A percentile compares a stretch with the other conserved stretches of the same genome.
Evolutionary conservation across 345 rosid species (phyloP).

Genomic region (Draba incana): DNA sequence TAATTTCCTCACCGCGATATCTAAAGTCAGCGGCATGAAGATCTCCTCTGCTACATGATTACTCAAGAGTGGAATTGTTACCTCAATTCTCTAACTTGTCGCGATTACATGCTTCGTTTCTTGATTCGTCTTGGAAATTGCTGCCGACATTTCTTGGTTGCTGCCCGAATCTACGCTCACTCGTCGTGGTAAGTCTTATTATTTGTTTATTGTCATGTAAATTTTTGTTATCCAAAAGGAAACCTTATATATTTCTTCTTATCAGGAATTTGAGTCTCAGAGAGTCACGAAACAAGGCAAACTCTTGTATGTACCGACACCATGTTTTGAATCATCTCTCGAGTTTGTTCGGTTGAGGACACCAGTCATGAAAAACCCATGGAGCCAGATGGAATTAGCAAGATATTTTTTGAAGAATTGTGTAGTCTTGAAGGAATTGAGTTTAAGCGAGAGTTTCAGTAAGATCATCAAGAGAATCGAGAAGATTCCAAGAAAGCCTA

Average conservation of each 20-base stretch:
- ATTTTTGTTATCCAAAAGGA: neutral
- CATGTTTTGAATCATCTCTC: neutral
- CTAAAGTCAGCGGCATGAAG: neutral
- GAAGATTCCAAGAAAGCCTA: neutral
- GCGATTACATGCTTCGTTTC: neutral
- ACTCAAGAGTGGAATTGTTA: neutral
- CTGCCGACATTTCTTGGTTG: neutral
- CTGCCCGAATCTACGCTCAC: neutral
- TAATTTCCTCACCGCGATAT: neutral
- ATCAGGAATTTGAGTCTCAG: neutral
- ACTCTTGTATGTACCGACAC: too few species aligned
- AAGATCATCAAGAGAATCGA: neutral
- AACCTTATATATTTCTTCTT: neutral
- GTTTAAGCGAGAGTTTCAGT: neutral
- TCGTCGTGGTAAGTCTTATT: neutral
- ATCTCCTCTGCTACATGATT: conserved; percentile 2
- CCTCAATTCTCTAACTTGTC: conserved; percentile 1
- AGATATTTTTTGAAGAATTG: neutral
- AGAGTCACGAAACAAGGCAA: too few species aligned
- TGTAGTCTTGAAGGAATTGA: neutral
- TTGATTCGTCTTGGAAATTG: neutral
- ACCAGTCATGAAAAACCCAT: neutral
- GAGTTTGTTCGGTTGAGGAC: neutral
- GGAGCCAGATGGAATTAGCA: conserved; percentile 2
- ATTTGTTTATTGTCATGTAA: neutral